phyloP scores from a whole-genome alignment of 1,284 basidiomycete species.

The Puccinia hordei region DNA sequence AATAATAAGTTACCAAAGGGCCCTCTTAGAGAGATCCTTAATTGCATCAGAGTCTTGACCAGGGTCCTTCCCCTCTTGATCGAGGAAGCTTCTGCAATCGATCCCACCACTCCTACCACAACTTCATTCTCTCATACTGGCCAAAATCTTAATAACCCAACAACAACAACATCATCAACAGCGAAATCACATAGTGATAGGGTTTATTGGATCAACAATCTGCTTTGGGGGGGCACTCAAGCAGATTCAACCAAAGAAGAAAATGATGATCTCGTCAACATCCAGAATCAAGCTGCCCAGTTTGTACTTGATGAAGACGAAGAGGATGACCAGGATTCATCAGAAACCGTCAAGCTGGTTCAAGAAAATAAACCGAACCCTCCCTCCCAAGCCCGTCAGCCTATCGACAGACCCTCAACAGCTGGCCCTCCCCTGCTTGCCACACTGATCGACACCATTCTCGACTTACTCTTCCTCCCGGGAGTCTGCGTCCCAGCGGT shows the following conservation, averaged over 20 bases:
- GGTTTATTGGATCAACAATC: slow-evolving; percentile 32
- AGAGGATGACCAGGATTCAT: slow-evolving; percentile 22
- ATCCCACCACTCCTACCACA: slow-evolving; percentile 13
- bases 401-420: not conserved
- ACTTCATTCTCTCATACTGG: not conserved
- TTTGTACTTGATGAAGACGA: slow-evolving; percentile 49
- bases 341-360: slow-evolving; percentile 20
- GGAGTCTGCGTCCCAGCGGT: slow-evolving; percentile 30
- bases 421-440: slow-evolving; percentile 19
- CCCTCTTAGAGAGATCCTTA: slow-evolving; percentile 41
- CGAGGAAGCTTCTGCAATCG: slow-evolving; percentile 15
- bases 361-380: slow-evolving; percentile 15
- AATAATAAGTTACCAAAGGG: slow-evolving; percentile 40
- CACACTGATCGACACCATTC: slow-evolving; percentile 39
- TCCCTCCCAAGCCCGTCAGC: not conserved
- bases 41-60: slow-evolving; percentile 48
- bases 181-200: slow-evolving; percentile 22
- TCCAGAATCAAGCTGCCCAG: slow-evolving; percentile 16
- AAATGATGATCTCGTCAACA: not conserved
- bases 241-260: not conserved
- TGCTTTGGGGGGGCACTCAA: slow-evolving; percentile 34
- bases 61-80: slow-evolving; percentile 42
- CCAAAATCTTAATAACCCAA: not conserved
- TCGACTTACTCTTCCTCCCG: slow-evolving; percentile 47
- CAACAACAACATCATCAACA: not conserved